A percentile compares a stretch with the other conserved stretches of the same genome.
Evolutionary conservation across 116 monocot genomes (phyloP).

Genomic region (Papilionanthe hybrid): DNA sequence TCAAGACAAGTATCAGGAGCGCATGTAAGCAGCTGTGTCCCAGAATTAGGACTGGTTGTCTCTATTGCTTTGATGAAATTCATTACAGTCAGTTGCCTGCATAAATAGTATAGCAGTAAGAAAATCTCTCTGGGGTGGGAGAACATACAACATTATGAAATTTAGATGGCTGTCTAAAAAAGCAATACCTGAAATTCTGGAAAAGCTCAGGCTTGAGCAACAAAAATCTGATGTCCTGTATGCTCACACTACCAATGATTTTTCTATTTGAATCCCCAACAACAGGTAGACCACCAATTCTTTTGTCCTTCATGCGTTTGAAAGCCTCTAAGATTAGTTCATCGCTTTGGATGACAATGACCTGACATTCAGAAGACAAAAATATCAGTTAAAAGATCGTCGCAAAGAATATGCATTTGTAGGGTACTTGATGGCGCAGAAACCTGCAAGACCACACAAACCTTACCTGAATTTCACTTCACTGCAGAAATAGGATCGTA

Average conservation of each 20-base stretch:
- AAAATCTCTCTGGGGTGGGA: not conserved
- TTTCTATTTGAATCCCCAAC: slow-evolving; percentile 50
- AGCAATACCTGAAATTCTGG: slow-evolving; percentile 62
- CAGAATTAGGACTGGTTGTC: slow-evolving; percentile 11
- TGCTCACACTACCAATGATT: slow-evolving; percentile 69
- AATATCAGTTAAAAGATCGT: not conserved
- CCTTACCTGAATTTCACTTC: not conserved
- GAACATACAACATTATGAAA: not conserved
- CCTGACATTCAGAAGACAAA: slow-evolving; percentile 26
- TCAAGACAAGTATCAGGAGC: slow-evolving; percentile 40
- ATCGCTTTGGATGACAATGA: slow-evolving; percentile 59
- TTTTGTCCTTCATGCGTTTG: slow-evolving; percentile 76
- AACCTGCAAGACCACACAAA: not conserved
- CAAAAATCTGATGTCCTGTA: slow-evolving; percentile 74
- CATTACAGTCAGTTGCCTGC: slow-evolving; percentile 71
- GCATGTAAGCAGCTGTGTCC: slow-evolving; percentile 41
- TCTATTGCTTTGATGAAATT: slow-evolving; percentile 61
- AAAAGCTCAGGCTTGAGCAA: slow-evolving; percentile 69
- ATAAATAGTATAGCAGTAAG: not conserved
- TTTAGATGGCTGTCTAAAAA: no score
- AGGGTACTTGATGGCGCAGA: not conserved
- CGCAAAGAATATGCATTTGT: not conserved
- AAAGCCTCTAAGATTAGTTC: slow-evolving; percentile 82
- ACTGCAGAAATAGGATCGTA: not conserved
- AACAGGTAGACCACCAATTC: slow-evolving; percentile 77